A percentile compares a stretch with the other conserved stretches of the same genome.
Conservation (phyloP, 192 early-diverging fungal genomes). For the Linnemannia elongata region DNA sequence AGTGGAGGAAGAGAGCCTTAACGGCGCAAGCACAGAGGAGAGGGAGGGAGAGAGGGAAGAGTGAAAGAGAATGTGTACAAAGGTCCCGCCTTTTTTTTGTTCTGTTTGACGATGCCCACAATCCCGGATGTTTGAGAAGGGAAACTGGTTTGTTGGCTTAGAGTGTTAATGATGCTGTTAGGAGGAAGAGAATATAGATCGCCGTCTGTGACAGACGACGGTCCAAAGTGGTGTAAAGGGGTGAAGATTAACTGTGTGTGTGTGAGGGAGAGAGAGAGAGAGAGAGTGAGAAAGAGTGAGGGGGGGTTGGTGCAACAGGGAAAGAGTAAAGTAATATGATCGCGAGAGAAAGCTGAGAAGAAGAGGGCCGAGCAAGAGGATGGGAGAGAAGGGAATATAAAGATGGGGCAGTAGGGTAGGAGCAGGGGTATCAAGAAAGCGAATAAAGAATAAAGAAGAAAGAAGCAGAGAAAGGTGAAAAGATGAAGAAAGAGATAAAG, state of each 20-base stretch:
- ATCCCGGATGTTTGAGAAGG: not conserved
- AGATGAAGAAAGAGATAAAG: constrained; percentile 4
- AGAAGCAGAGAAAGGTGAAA: not conserved
- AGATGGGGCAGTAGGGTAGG: not conserved
- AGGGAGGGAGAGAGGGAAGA: not conserved
- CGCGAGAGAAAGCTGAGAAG: not conserved
- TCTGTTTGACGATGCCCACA: not conserved
- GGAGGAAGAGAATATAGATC: not conserved
- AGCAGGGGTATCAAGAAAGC: not conserved
- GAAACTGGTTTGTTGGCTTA: not conserved
- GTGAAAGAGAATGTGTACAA: not conserved
- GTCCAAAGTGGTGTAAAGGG: not conserved
- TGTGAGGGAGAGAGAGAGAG: not conserved
- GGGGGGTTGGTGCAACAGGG: not conserved
- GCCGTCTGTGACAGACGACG: not conserved
- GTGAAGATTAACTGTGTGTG: not conserved
- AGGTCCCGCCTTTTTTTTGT: not conserved
- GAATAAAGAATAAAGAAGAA: not conserved
- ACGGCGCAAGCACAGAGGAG: not conserved
- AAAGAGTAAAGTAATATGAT: constrained; percentile 6
- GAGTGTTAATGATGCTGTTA: not conserved
- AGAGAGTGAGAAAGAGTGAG: too few species aligned
- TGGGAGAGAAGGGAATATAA: not conserved
- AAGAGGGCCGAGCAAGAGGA: not conserved
- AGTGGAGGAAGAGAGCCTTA: not conserved